Evolutionary conservation across 2,329 filamentous ascomycete species (phyloP).

Genomic region (Hymenoscyphus fraxineus): DNA sequence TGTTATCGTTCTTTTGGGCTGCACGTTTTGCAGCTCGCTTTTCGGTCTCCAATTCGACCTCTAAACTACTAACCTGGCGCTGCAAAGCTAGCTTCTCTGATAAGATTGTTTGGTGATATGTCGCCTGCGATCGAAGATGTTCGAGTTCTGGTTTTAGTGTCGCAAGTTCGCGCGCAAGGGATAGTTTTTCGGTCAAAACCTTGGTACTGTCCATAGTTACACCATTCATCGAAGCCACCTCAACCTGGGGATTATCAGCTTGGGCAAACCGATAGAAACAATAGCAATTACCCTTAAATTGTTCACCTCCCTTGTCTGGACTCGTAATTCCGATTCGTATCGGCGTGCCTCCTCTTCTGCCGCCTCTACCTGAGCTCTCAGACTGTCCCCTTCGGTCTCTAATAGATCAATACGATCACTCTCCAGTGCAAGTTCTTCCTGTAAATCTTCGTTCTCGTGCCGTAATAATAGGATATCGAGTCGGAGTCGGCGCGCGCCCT

Average conservation of each 20-base stretch:
- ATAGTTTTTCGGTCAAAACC: slow-evolving; percentile 61
- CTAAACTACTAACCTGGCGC: slow-evolving; percentile 70
- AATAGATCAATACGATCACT: slow-evolving; percentile 57
- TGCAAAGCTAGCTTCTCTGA: slow-evolving; percentile 78
- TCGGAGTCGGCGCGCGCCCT: slow-evolving; percentile 66
- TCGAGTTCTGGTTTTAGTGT: slow-evolving; percentile 58
- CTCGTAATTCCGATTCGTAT: slow-evolving; percentile 42
- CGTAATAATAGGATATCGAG: slow-evolving; percentile 68
- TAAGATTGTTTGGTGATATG: slow-evolving; percentile 63
- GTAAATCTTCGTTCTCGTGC: slow-evolving; percentile 68
- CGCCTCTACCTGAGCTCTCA: slow-evolving; percentile 45
- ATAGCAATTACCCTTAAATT: slow-evolving; percentile 48
- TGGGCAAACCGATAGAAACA: background rate
- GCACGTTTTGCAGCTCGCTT: slow-evolving; percentile 64
- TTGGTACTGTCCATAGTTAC: slow-evolving; percentile 68
- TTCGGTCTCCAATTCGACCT: slow-evolving; percentile 80
- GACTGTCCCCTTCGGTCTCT: slow-evolving; percentile 45
- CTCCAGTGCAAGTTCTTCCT: slow-evolving; percentile 57
- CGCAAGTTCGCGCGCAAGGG: slow-evolving; percentile 56
- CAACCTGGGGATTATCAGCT: slow-evolving; percentile 48
- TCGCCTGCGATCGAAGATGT: slow-evolving; percentile 55
- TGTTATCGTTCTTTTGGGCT: slow-evolving; percentile 40
- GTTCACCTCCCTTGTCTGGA: slow-evolving; percentile 51
- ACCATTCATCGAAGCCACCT: slow-evolving; percentile 65
- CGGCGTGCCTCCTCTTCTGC: slow-evolving; percentile 38